Percentiles rank a stretch among this genome's conserved stretches.
phyloP scores from a whole-genome alignment of 2,329 filamentous ascomycete species.

The Ophiostoma sp. region DNA sequence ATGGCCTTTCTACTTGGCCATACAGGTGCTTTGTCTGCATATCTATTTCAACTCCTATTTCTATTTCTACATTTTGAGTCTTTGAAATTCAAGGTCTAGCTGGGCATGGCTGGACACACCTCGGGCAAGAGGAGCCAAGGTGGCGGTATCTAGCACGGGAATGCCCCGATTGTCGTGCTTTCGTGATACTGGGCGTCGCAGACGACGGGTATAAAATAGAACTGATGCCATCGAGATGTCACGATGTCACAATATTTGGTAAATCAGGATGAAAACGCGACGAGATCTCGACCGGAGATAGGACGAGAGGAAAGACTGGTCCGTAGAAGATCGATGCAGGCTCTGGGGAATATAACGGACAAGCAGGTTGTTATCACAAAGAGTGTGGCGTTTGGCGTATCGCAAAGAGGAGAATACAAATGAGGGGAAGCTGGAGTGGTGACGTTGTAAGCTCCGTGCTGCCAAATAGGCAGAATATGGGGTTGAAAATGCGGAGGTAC shows the following conservation, averaged over 20 bases:
- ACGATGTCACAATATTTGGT: no score
- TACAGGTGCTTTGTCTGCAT: background rate
- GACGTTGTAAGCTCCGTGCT: background rate
- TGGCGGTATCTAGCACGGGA: background rate
- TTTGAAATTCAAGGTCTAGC: background rate
- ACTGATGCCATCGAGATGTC: background rate
- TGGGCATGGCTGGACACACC: background rate
- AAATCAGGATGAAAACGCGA: background rate
- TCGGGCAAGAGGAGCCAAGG: background rate
- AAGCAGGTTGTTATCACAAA: background rate
- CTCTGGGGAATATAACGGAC: background rate
- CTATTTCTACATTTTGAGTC: background rate
- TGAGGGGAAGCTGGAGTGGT: constrained; percentile 9
- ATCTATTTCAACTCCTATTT: background rate
- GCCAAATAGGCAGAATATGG: background rate
- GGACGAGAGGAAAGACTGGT: background rate
- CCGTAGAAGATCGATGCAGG: background rate
- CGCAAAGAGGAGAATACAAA: background rate
- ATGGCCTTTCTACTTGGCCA: background rate
- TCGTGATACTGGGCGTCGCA: no score
- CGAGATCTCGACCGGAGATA: background rate
- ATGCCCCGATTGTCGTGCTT: background rate
- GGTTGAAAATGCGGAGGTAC: background rate
- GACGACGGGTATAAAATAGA: background rate
- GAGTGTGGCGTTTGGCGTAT: background rate